Percentiles rank a stretch among this genome's conserved stretches.
Evolutionary conservation across 345 rosid species (phyloP).

Genomic region (Populus euphratica): DNA sequence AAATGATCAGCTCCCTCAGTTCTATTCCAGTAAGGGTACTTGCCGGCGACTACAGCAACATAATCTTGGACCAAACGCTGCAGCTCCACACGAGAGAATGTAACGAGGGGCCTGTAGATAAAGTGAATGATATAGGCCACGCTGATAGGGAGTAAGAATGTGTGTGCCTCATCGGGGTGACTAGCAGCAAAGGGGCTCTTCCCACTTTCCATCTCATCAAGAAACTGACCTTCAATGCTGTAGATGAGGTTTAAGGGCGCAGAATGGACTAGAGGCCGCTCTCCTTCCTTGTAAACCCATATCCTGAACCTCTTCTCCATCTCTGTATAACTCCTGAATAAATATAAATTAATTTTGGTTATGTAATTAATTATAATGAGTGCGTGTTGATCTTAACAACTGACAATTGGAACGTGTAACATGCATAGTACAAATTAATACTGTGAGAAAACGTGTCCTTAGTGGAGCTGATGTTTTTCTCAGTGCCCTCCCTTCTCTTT

Average conservation of each 20-base stretch:
- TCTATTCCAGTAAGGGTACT: slow-evolving; percentile 57
- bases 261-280: slow-evolving; percentile 44
- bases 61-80: slow-evolving; percentile 42
- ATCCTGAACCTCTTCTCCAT: slow-evolving; percentile 56
- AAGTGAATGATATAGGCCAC: slow-evolving; percentile 35
- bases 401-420: too few species aligned
- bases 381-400: too few species aligned
- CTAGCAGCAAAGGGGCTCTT: slow-evolving; percentile 34
- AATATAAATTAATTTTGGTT: too few species aligned
- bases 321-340: slow-evolving; percentile 53
- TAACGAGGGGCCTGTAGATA: slow-evolving; percentile 38
- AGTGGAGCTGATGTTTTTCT: too few species aligned
- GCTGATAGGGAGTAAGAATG: slow-evolving; percentile 50
- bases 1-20: slow-evolving; percentile 64
- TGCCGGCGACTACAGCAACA: slow-evolving; percentile 26
- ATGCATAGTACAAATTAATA: too few species aligned
- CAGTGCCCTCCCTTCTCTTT: too few species aligned
- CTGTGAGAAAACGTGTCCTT: too few species aligned
- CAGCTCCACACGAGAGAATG: slow-evolving; percentile 31
- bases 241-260: slow-evolving; percentile 51
- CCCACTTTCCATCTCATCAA: slow-evolving; percentile 48
- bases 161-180: slow-evolving; percentile 51
- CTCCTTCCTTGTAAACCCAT: slow-evolving; percentile 63
- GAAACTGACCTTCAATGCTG: slow-evolving; percentile 53
- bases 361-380: too few species aligned